Evolutionary conservation across 768 basidiomycete species (phyloP), one percentile per base, ranked within the genome.

Genomic region (Auricularia sp.): DNA sequence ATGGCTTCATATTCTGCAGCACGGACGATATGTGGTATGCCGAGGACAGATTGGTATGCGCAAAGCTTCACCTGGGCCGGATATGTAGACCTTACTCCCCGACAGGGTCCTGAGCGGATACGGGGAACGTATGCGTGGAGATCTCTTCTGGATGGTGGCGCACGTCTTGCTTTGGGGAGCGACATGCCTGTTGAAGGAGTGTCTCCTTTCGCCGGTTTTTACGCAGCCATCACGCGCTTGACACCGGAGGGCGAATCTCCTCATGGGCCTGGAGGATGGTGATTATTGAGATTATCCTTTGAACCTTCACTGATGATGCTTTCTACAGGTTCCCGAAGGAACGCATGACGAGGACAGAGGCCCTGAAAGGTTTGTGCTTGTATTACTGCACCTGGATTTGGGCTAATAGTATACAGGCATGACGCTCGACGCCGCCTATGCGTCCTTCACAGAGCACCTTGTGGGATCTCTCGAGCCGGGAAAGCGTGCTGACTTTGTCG

Each of bases 1-100:
- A 66, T 66, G 44, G 14, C 37, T 33, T 64, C 51, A 34, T 18
- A 62, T 34, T 61, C n/a, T 62, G 69, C 69, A 90, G 88, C 65
- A 91, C 87, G 44, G 93, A 88, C 62, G 92, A 94, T 67, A 97
- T 97, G 94, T 83, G 84, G 77, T 98, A 95, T 70, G 94, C 94
- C 1, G 92, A 97, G 73, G 78, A 74, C 7, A 85, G 94, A 66
- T 72, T 98, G 68, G 91, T 89, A 69, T 42, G 78, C 71, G 1
- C 24, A 2, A 5, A 58, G 33, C 59, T 24, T 7, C 39, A 14
- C 33, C 1, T 11, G 7, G 24, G 18, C 45, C 33, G 58, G 54
- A 67, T 33, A 47, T 35, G 35, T 24, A 62, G 45, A 35, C 33
- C 29, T 24, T 44, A 36, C 51, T 36, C n/a, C 42, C 3, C 7